A percentile compares a stretch with the other conserved stretches of the same genome.
Evolutionary conservation across 257 asterid species (phyloP).

Genomic region (Solanum chiquidenum): DNA sequence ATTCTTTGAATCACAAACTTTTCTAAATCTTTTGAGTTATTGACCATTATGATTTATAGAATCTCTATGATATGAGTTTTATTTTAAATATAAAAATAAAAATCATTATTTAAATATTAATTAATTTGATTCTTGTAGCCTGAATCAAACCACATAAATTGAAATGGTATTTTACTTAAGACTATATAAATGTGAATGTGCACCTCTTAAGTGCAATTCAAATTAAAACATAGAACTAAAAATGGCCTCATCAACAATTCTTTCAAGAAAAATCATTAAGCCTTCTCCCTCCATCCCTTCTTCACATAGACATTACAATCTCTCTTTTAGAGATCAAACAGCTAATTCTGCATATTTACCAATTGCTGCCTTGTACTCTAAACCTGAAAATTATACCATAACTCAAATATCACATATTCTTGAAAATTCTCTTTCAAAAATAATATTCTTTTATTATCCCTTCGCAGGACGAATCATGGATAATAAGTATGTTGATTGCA

Average conservation of each 20-base stretch:
- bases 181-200: no score
- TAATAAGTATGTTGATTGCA: neutral
- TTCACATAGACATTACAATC: neutral
- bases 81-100: no score
- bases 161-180: no score
- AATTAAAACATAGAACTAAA: neutral
- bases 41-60: no score
- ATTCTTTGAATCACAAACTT: no score
- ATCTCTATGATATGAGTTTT: no score
- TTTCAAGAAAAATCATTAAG: neutral
- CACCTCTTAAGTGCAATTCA: no score
- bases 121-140: no score
- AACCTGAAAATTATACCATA: neutral
- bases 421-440: neutral
- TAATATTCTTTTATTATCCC: neutral
- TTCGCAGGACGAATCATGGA: neutral
- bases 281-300: neutral
- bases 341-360: rapidly evolving
- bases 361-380: neutral
- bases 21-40: no score
- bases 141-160: no score
- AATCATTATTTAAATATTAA: no score
- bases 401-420: neutral
- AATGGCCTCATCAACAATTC: neutral
- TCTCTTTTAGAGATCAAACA: neutral